Evolutionary conservation across 2,329 filamentous ascomycete genomes (phyloP), one percentile per base, ranked within the genome.

Genomic region (Pseudogymnoascus sp.): DNA sequence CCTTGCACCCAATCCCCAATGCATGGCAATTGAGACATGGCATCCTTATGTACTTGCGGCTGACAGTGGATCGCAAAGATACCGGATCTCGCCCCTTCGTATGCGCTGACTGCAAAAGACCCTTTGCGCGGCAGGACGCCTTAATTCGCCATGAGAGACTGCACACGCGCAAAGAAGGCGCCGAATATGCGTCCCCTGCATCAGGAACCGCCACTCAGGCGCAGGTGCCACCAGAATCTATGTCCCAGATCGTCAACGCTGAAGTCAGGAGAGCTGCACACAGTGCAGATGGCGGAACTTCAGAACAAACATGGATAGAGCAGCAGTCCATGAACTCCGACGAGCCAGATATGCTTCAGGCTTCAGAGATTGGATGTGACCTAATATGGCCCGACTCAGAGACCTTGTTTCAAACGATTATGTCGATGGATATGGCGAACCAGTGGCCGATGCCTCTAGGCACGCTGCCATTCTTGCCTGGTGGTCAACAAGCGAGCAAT

Each of bases 341-440:
- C 2, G 64, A 73, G 62, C 68, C 74, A 3, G 66, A 71, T 64
- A 64, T 67, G 19, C 64, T 68, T 1, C 67, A 67, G 21, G 64
- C 68, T 1, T 66, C 69, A 4, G 75, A 76, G 29, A 63, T 76
- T 5, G 76, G 78, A 63, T 78, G 77, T 59, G 70, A 74, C 13
- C 67, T 79, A 19, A 74, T 78, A 53, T 79, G 77, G 77, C 77
- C 77, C 10, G 77, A 79, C 64, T 76, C 77, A 2, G 77, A 79
- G 64, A 72, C 76, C 63, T 64, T 79, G 24, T 77, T 78, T 40
- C 77, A 79, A 63, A 76, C 72, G 66, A 70, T 79, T 59, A 76
- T 79, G 71, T 74, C 74, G n/a, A 71, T 72, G 0, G 76, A 78
- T 53, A 69, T 69, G 6, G 68, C 72, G 2, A 74, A 75, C 59